Evolutionary conservation across 208 protist genomes (phyloP), one percentile per base, ranked within the genome.

Genomic region (Crithidia mellificae): DNA sequence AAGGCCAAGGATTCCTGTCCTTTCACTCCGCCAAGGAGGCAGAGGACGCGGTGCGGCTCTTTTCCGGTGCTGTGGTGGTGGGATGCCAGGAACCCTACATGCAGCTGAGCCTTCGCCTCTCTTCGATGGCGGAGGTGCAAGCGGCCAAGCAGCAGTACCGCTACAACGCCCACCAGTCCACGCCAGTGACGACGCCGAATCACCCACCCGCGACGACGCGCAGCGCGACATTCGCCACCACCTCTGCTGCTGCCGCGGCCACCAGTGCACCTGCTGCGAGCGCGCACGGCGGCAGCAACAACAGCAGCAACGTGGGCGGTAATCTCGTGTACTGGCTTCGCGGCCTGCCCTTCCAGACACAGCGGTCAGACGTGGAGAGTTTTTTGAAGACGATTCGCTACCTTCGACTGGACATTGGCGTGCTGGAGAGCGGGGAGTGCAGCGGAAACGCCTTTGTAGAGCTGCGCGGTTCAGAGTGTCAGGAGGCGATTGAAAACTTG

Each of bases 391-490:
- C n/a, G 7, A 30, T 63, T 0, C 15, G 11, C 41, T 63, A 51
- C 56, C 11, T 36, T 11, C 39, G 44, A 1, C 43, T 63, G 12
- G 57, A 53, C 44, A 29, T 63, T 2, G 57, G 57, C 19, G 57
- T 53, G 4, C 20, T 53, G 57, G 25, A 38, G 38, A 63, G 44
- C 20, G 57, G 57, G 1, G 57, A 63, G 57, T 63, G 44, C 44
- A 63, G 41, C 57, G 57, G 57, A 3, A 63, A 63, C 44, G 57
- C 57, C 29, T 63, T 63, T 27, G 57, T 63, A 0, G 57, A 63
- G 57, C 15, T 51, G 57, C 30, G 38, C 43, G 57, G 43, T 4
- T 24, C 44, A 29, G 44, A 38, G 44, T 11, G 19, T 17, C 43
- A 38, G 41, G 17, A 41, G 27, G 7, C 1, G 44, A 17, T 63